These are phyloP conservation scores for Ceratobasidium papillatum DNA, from an alignment of 1,284 basidiomycete genomes.

Conservation along the genomic window DNA sequence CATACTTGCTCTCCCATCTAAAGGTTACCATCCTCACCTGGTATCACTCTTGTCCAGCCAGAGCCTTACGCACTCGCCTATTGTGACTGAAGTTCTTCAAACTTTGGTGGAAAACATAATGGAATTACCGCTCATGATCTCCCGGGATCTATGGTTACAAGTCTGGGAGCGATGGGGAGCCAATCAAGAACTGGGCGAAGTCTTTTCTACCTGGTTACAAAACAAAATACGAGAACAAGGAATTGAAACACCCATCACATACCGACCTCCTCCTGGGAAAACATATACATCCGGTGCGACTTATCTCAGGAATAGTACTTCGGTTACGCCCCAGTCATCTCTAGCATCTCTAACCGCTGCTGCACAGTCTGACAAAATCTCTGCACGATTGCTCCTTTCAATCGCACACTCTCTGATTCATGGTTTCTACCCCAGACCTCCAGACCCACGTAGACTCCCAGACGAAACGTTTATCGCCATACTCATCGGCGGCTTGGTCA, in stretches of 20 bases:
- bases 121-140: neutral
- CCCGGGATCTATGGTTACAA: neutral
- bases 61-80: neutral
- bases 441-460: neutral
- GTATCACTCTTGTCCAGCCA: neutral
- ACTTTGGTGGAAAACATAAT: constrained; percentile 4
- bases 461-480: neutral
- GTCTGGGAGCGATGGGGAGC: constrained; percentile 24
- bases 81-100: neutral
- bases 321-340: neutral
- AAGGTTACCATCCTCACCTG: neutral
- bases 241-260: neutral
- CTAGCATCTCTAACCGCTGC: constrained; percentile 13
- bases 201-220: constrained; percentile 5
- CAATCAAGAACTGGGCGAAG: neutral
- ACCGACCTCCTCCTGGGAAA: neutral
- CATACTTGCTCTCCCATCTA: constrained; percentile 21
- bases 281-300: neutral
- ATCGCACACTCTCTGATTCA: constrained; percentile 11
- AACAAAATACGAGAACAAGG: constrained; percentile 7
- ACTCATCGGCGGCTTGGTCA: constrained; percentile 7
- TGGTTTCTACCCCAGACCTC: neutral
- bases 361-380: neutral
- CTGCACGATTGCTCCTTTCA: constrained; percentile 3
- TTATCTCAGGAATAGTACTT: neutral